phyloP scores from a whole-genome alignment of 108 stramenopile species.

The Skeletonema menzelii region DNA sequence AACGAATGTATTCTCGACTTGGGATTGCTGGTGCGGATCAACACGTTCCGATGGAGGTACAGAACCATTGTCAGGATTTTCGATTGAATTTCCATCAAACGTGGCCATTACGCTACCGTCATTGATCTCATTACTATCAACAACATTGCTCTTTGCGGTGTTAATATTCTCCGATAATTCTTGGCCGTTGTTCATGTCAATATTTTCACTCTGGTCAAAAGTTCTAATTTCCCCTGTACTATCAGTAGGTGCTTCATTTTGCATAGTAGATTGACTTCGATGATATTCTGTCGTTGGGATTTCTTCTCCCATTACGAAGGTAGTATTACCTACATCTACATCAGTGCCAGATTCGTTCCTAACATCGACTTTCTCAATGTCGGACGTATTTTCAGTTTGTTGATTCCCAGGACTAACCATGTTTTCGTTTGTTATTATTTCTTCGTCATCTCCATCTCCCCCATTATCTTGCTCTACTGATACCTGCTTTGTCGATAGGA shows the following conservation, averaged over 20 bases:
- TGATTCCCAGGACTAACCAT: neutral
- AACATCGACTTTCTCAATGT: neutral
- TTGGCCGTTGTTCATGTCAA: neutral
- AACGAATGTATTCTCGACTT: neutral
- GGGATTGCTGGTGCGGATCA: slow-evolving; percentile 2
- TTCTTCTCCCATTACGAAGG: neutral
- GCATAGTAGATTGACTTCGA: slow-evolving; percentile 21
- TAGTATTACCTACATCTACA: neutral
- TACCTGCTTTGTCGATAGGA: neutral
- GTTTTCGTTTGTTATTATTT: neutral
- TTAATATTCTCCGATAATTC: neutral
- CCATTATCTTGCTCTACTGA: neutral
- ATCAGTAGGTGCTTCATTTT: neutral
- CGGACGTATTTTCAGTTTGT: neutral
- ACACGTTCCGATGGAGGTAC: neutral
- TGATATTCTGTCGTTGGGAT: slow-evolving; percentile 19
- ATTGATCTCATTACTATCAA: slow-evolving; percentile 13
- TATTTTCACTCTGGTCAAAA: neutral
- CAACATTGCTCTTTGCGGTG: neutral
- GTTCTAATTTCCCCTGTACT: neutral
- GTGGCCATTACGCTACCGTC: neutral
- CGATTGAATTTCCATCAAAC: slow-evolving; percentile 2
- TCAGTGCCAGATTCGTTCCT: neutral
- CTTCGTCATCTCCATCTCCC: neutral
- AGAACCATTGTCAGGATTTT: neutral